Evolutionary conservation across 768 basidiomycete genomes (phyloP).

Genomic region (Tricholoma furcatifolium): DNA sequence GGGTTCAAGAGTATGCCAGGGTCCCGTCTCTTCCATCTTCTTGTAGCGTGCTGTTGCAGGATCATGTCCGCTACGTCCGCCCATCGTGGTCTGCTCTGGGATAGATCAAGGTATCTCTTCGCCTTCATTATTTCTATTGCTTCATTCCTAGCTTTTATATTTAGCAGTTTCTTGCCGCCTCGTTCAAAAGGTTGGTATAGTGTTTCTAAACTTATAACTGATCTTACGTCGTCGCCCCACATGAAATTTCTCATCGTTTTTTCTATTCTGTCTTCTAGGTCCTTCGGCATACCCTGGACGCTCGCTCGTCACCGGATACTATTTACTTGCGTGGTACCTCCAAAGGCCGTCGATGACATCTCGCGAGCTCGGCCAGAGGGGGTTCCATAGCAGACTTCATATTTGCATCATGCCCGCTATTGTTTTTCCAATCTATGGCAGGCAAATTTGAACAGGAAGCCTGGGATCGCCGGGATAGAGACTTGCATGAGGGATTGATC

Average conservation of each 20-base stretch:
- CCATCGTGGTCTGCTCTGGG: background rate
- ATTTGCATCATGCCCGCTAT: slow-evolving; percentile 21
- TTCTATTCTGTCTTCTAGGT: background rate
- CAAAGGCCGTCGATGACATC: slow-evolving; percentile 3
- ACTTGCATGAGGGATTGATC: slow-evolving; percentile 31
- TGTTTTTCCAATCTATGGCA: slow-evolving; percentile 20
- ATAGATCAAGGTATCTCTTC: too few species aligned
- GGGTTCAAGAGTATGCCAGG: background rate
- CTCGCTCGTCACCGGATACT: background rate
- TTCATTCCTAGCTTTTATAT: background rate
- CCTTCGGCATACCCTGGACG: background rate
- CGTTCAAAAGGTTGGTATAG: background rate
- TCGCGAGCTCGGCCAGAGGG: slow-evolving; percentile 19
- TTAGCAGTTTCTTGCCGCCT: background rate
- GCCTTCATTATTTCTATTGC: background rate
- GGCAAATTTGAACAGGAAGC: slow-evolving; percentile 14
- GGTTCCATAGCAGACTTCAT: slow-evolving; percentile 25
- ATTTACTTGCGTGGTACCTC: slow-evolving; percentile 31
- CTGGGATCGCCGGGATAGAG: slow-evolving; percentile 29
- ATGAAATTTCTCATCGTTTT: background rate
- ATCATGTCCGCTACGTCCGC: background rate
- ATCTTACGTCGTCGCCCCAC: background rate
- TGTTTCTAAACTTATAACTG: background rate
- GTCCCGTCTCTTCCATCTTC: background rate
- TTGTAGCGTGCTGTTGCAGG: background rate